phyloP scores from a whole-genome alignment of 2,329 filamentous ascomycete species.

The Aureobasidium sp. region DNA sequence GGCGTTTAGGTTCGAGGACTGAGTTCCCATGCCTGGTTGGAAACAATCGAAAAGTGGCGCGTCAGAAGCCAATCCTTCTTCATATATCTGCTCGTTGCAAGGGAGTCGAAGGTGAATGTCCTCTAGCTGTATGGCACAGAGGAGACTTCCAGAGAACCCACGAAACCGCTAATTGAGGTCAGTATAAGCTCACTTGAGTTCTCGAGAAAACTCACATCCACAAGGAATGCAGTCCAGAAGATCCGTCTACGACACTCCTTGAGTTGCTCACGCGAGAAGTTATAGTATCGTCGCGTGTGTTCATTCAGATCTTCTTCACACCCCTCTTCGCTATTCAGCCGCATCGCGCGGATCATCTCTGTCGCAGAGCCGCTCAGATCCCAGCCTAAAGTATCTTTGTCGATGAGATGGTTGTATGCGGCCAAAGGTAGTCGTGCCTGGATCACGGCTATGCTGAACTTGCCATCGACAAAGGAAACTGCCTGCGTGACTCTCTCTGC shows the following conservation, averaged over 20 bases:
- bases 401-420: conserved; percentile 70
- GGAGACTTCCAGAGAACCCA: conserved; percentile 57
- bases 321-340: conserved; percentile 69
- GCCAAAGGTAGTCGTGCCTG: conserved; percentile 74
- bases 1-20: background rate
- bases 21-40: conserved; percentile 5
- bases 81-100: conserved; percentile 67
- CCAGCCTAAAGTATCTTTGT: conserved; percentile 64
- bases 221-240: background rate
- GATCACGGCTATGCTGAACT: conserved; percentile 68
- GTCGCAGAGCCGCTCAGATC: conserved; percentile 71
- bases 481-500: conserved; percentile 65
- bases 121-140: conserved; percentile 65
- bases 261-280: conserved; percentile 43
- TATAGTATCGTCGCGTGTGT: conserved; percentile 27
- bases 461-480: conserved; percentile 55
- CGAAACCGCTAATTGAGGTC: conserved; percentile 55
- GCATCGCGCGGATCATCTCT: conserved; percentile 64
- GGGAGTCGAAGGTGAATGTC: conserved; percentile 75
- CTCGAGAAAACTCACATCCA: background rate
- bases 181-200: conserved; percentile 33
- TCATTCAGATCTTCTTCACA: conserved; percentile 27
- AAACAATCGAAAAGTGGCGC: conserved; percentile 64
- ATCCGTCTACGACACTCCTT: conserved; percentile 26
- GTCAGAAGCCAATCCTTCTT: conserved; percentile 62